phyloP scores from a whole-genome alignment of 2,329 filamentous ascomycete species.

The Stromatinia cepivora region DNA sequence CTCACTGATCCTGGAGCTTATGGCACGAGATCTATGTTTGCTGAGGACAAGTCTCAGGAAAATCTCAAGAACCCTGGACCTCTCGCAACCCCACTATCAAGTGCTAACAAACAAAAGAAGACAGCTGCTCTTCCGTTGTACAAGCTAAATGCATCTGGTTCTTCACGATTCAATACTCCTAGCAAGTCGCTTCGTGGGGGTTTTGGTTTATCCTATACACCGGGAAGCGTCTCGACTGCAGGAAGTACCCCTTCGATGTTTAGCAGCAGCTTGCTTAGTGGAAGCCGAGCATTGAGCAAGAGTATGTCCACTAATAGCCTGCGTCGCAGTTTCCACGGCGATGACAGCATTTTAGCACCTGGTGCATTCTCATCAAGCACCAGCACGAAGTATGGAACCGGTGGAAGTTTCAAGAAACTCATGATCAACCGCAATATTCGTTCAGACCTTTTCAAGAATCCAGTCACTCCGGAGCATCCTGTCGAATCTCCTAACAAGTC shows the following conservation, averaged over 20 bases:
- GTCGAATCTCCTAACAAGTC: slow-evolving; percentile 50
- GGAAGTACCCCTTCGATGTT: slow-evolving; percentile 66
- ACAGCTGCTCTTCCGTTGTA: slow-evolving; percentile 80
- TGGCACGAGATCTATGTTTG: slow-evolving; percentile 83
- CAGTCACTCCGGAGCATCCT: slow-evolving; percentile 43
- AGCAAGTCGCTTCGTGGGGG: slow-evolving; percentile 70
- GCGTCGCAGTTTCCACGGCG: slow-evolving; percentile 75
- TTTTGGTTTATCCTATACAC: slow-evolving; percentile 91
- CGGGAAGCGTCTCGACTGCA: slow-evolving; percentile 68
- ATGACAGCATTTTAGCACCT: slow-evolving; percentile 83
- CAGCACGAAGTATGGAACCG: slow-evolving; percentile 63
- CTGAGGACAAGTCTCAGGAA: slow-evolving; percentile 58
- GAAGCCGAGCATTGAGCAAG: slow-evolving; percentile 71
- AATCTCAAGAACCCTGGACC: slow-evolving; percentile 72
- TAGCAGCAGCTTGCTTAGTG: slow-evolving; percentile 64
- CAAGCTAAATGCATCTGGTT: slow-evolving; percentile 73
- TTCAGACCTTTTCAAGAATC: slow-evolving; percentile 67
- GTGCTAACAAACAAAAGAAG: slow-evolving; percentile 70
- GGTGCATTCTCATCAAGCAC: slow-evolving; percentile 77
- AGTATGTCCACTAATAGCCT: slow-evolving; percentile 87
- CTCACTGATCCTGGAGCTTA: slow-evolving; percentile 85
- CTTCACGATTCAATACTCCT: slow-evolving; percentile 77
- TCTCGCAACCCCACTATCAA: slow-evolving; percentile 83
- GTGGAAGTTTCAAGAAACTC: slow-evolving; percentile 80
- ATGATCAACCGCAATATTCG: slow-evolving; percentile 87